Evolutionary conservation across 805 yeast species (phyloP).

Genomic region (Wickerhamomyces chambardii): DNA sequence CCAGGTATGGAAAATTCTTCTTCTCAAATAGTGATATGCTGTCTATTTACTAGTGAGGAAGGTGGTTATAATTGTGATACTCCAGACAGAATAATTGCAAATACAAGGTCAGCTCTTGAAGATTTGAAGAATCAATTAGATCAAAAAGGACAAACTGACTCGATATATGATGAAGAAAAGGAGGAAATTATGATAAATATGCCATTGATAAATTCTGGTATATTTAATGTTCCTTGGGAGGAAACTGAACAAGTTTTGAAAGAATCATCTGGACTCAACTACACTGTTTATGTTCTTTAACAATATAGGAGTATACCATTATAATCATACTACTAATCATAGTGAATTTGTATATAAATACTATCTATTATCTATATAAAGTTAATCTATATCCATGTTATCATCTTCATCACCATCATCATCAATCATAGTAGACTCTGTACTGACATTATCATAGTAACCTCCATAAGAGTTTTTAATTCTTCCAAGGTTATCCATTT

Average conservation of each 20-base stretch:
- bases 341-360: too few species aligned
- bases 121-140: constrained; percentile 33
- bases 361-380: too few species aligned
- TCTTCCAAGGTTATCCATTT: too few species aligned
- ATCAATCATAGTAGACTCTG: too few species aligned
- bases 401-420: constrained; percentile 6
- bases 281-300: constrained; percentile 39
- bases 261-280: constrained; percentile 21
- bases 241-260: constrained; percentile 46
- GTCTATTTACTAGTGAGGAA: constrained; percentile 62
- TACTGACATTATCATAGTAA: constrained; percentile 2
- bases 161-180: too few species aligned
- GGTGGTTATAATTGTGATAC: constrained; percentile 35
- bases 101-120: constrained; percentile 41
- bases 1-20: constrained; percentile 21
- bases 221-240: constrained; percentile 75
- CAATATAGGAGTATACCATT: neutral
- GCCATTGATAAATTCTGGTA: constrained; percentile 79
- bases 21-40: constrained; percentile 42
- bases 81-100: constrained; percentile 34
- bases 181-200: constrained; percentile 31
- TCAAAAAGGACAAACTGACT: neutral
- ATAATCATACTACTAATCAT: too few species aligned
- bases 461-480: constrained; percentile 4
- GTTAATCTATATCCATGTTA: constrained; percentile 13